phyloP scores from a whole-genome alignment of 129 eudicot species.

The Flaveria robusta region DNA sequence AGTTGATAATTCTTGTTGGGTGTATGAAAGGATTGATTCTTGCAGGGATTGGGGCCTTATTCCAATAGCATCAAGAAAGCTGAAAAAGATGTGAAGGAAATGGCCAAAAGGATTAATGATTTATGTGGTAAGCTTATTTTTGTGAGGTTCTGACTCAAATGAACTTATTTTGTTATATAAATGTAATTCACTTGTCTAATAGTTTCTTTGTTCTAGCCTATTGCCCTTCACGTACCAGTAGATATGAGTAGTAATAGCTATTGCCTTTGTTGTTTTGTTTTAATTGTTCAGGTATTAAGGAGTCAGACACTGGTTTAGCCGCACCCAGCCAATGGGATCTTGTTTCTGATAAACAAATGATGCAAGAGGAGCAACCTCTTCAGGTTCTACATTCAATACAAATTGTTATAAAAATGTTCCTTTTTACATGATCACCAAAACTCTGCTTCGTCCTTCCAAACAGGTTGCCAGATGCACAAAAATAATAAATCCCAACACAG shows the following conservation, averaged over 20 bases:
- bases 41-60: conserved; percentile 97
- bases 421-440: background rate
- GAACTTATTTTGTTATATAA: background rate
- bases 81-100: conserved; percentile 89
- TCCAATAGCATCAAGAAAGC: conserved; percentile 78
- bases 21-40: conserved; percentile 7
- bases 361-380: conserved; percentile 98
- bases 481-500: conserved; percentile 90
- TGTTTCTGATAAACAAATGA: conserved; percentile 97
- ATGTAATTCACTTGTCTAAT: background rate
- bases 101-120: conserved; percentile 77
- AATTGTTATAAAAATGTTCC: background rate
- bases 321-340: conserved; percentile 99
- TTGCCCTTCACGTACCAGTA: background rate
- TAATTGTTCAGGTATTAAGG: conserved; percentile 70
- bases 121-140: conserved; percentile 25
- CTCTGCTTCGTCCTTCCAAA: background rate
- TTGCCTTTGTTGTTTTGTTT: background rate
- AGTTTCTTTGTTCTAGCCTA: background rate
- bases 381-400: conserved; percentile 55
- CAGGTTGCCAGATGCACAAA: conserved; percentile 98
- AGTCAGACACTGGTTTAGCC: conserved; percentile 97
- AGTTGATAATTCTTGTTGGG: background rate
- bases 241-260: background rate
- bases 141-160: background rate